phyloP scores from a whole-genome alignment of 192 early-diverging fungal genomes.

The Rhizophlyctis rosea region DNA sequence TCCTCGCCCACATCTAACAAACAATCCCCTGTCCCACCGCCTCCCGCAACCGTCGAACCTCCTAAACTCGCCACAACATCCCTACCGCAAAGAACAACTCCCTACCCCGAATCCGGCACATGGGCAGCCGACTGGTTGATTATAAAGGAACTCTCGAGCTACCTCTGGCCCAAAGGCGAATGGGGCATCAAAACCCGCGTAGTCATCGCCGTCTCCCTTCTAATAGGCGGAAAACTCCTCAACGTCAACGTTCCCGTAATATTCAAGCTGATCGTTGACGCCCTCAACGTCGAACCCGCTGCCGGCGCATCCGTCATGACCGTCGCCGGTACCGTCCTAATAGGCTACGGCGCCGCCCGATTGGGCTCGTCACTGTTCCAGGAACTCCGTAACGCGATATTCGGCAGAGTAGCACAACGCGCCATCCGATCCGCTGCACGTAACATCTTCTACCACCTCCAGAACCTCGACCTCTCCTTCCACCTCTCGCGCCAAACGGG shows the following conservation, averaged over 20 bases:
- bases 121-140: constrained; percentile 49
- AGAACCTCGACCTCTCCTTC: constrained; percentile 83
- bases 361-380: constrained; percentile 76
- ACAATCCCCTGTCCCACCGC: too few relatives aligned
- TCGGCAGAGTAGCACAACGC: constrained; percentile 88
- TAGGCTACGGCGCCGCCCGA: constrained; percentile 92
- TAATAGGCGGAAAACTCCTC: constrained; percentile 71
- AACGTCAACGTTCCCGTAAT: constrained; percentile 95
- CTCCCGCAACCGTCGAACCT: too few relatives aligned
- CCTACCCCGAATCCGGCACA: constrained; percentile 19
- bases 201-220: constrained; percentile 73
- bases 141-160: constrained; percentile 67
- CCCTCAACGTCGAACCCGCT: constrained; percentile 66
- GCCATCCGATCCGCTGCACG: constrained; percentile 85
- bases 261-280: constrained; percentile 92
- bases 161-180: constrained; percentile 92
- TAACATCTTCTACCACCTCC: constrained; percentile 88
- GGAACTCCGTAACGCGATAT: constrained; percentile 92
- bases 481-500: constrained; percentile 95
- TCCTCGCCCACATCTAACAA: too few relatives aligned
- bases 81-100: too few relatives aligned
- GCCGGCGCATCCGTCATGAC: constrained; percentile 58
- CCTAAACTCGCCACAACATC: too few relatives aligned
- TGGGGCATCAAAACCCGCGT: constrained; percentile 82
- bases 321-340: constrained; percentile 84